phyloP scores from a whole-genome alignment of 352 stramenopile genomes.

The Globisporangium apiculatum region DNA sequence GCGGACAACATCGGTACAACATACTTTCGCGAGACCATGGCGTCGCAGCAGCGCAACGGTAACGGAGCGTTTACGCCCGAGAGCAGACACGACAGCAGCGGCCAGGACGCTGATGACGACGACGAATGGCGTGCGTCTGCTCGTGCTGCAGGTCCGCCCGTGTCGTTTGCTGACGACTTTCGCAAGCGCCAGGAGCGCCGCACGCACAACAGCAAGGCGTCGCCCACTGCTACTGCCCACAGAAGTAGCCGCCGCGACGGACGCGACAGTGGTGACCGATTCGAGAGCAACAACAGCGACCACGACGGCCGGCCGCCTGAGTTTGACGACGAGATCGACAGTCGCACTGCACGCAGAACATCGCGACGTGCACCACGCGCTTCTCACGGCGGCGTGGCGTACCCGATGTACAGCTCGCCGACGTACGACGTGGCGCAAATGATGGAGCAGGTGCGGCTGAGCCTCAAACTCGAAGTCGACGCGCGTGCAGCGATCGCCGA shows the following conservation, averaged over 20 bases:
- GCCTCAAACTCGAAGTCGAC: conserved; percentile 79
- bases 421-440: conserved; percentile 77
- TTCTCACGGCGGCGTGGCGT: conserved; percentile 6
- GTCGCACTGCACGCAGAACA: conserved; percentile 2
- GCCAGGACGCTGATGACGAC: not conserved
- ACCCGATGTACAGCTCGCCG: conserved; percentile 57
- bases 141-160: conserved; percentile 4
- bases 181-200: conserved; percentile 37
- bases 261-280: not conserved
- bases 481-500: conserved; percentile 66
- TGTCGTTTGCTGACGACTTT: conserved; percentile 43
- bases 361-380: not conserved
- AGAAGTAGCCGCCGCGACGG: not conserved
- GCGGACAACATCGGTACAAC: conserved; percentile 20
- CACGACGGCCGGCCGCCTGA: conserved; percentile 11
- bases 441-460: conserved; percentile 81
- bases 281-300: conserved; percentile 14
- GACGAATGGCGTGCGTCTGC: conserved; percentile 9
- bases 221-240: not conserved
- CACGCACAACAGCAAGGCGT: conserved; percentile 16
- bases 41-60: conserved; percentile 13
- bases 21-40: conserved; percentile 35
- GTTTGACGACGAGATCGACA: conserved; percentile 18
- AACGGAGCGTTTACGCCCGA: not conserved
- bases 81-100: not conserved